phyloP scores from a whole-genome alignment of 345 rosid species.

The Citrus reticulata region DNA sequence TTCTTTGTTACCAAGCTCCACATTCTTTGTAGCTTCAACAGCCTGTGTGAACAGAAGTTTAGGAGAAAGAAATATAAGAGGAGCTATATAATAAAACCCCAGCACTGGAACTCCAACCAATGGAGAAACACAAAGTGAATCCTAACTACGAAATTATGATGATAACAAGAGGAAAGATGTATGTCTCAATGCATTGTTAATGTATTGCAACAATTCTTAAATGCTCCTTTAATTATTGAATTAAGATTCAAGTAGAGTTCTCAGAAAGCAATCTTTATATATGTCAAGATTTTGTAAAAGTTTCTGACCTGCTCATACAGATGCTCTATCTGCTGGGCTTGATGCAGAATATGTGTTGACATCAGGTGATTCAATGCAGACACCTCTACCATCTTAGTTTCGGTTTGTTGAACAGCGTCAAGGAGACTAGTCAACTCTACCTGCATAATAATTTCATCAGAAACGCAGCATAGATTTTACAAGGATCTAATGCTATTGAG shows the following conservation, averaged over 20 bases:
- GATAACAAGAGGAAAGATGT: neutral
- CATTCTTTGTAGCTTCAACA: slow-evolving; percentile 85
- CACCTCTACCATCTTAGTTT: slow-evolving; percentile 98
- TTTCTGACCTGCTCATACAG: slow-evolving; percentile 78
- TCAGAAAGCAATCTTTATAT: no score
- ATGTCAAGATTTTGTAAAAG: neutral
- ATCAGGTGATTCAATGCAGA: slow-evolving; percentile 92
- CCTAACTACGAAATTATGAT: neutral
- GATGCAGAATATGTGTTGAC: slow-evolving; percentile 94
- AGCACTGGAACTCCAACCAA: neutral
- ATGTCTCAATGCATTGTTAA: neutral
- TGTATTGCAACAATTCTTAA: neutral
- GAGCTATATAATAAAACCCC: neutral
- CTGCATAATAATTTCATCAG: slow-evolving; percentile 36
- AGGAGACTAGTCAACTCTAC: slow-evolving; percentile 80
- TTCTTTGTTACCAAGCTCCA: slow-evolving; percentile 85
- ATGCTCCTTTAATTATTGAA: neutral
- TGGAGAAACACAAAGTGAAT: neutral
- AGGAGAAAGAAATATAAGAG: neutral
- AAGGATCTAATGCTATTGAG: neutral
- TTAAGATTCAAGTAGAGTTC: neutral
- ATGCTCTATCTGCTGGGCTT: slow-evolving; percentile 87
- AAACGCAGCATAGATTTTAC: slow-evolving; percentile 7
- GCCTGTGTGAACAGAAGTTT: slow-evolving; percentile 43
- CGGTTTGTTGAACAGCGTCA: slow-evolving; percentile 84